Evolutionary conservation across 2,329 filamentous ascomycete species (phyloP), one percentile per base, ranked within the genome.

Genomic region (Scytalidium lignicola): DNA sequence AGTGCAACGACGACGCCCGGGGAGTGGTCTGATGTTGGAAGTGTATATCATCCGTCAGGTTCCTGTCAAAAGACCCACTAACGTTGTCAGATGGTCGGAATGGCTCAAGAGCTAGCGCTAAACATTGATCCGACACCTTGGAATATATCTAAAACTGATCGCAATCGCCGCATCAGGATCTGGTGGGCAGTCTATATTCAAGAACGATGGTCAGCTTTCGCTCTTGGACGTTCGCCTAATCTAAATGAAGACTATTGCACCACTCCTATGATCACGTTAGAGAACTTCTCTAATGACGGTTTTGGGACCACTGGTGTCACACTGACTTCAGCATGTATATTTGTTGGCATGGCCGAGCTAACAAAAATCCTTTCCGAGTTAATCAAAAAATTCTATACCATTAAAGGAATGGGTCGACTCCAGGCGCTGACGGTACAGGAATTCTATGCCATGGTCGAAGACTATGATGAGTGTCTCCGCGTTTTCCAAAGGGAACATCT

Each of bases 121-220:
- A 63, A 64, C 37, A 50, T 61, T 21, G 55, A 60, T 40, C 59
- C 61, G 1, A 43, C 55, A 8, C 47, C 42, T 29, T 65, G 63
- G 63, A 51, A 52, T 12, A 55, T 65, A 15, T 55, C 62, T 0
- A 55, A 50, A 7, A 54, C 58, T 39, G 62, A 65, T 43, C 47
- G 51, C 12, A 55, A 56, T 18, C 56, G 62, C 10, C 70, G 83
- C 6, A 76, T 79, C 54, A 69, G 83, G 15, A 67, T 86, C 1
- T 81, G 78, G 2, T 86, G 83, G 82, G 80, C 76, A 2, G 63
- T 84, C 1, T 85, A 77, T 54, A 80, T 83, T 69, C 80, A 85
- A 59, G 82, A 86, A 52, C 80, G 78, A 58, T 83, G 76, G 79
- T 74, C 76, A 2, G 73, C 78, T 1, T 69, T 80, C 18, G 73